phyloP scores from a whole-genome alignment of 192 early-diverging fungal species.

The Diversispora epigaea region DNA sequence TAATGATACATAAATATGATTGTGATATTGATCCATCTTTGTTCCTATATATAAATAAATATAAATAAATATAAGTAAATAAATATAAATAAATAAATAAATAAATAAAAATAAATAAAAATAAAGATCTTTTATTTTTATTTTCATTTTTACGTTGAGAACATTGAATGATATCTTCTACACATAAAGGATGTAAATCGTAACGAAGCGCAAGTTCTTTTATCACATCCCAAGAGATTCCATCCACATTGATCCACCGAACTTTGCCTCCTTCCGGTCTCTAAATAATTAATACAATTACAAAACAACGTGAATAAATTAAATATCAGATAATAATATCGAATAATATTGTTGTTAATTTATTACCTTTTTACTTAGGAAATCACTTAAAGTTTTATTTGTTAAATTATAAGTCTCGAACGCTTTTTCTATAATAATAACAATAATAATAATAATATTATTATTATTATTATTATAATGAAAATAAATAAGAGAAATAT shows the following conservation, averaged over 20 bases:
- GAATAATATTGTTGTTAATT: too few species aligned
- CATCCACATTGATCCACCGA: constrained; percentile 57
- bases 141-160: constrained; percentile 17
- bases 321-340: too few species aligned
- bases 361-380: not conserved
- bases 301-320: too few species aligned
- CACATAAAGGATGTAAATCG: constrained; percentile 40
- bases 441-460: too few species aligned
- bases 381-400: not conserved
- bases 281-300: not conserved
- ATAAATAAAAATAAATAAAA: not conserved
- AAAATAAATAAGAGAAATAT: too few species aligned
- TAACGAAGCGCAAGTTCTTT: constrained; percentile 41
- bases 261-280: constrained; percentile 44
- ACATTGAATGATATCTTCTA: constrained; percentile 37
- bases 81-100: not conserved
- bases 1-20: constrained; percentile 33
- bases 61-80: not conserved
- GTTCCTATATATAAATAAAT: not conserved
- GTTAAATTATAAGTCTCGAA: not conserved
- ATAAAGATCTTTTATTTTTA: not conserved
- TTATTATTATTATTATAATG: too few species aligned
- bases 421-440: too few species aligned
- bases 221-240: constrained; percentile 50
- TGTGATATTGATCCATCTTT: constrained; percentile 33